A percentile compares a stretch with the other conserved stretches of the same genome.
Evolutionary conservation across 495 filamentous ascomycete species (phyloP).

Genomic region (Talaromyces liani): DNA sequence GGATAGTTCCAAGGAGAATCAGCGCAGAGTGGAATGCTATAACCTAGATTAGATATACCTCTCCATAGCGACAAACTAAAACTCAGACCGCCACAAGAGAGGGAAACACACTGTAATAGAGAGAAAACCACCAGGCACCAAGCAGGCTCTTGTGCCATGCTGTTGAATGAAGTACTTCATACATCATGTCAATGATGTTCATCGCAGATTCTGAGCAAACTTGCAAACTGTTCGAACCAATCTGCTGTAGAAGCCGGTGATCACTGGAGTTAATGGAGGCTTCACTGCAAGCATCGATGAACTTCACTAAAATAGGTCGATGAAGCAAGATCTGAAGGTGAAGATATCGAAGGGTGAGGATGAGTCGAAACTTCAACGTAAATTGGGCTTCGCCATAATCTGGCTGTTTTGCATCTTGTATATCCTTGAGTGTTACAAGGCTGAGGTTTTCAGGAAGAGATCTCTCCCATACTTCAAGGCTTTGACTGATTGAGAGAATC

Average conservation of each 20-base stretch:
- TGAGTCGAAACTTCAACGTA: slow-evolving; percentile 3
- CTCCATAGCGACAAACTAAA: too few species aligned
- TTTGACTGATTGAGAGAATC: neutral
- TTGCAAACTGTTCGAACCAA: slow-evolving; percentile 27
- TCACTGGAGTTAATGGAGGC: neutral
- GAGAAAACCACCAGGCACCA: slow-evolving; percentile 35
- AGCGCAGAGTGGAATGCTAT: too few species aligned
- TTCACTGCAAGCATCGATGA: slow-evolving; percentile 14
- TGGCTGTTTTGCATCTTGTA: neutral
- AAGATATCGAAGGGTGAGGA: slow-evolving; percentile 11
- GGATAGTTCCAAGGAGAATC: too few species aligned
- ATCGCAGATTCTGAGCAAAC: slow-evolving; percentile 25
- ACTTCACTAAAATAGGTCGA: slow-evolving; percentile 7
- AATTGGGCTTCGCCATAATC: slow-evolving; percentile 2
- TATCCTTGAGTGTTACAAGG: neutral
- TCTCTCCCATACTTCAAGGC: neutral
- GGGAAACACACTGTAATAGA: slow-evolving; percentile 24
- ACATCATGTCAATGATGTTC: slow-evolving; percentile 28
- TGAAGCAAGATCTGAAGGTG: slow-evolving; percentile 12
- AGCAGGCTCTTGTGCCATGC: slow-evolving; percentile 18
- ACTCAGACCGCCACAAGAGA: neutral
- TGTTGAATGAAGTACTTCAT: slow-evolving; percentile 14
- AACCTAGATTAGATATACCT: too few species aligned
- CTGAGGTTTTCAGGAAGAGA: neutral
- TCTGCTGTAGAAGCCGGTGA: slow-evolving; percentile 13